phyloP scores from a whole-genome alignment of 1,284 basidiomycete species.

The Takashimella tepidaria region DNA sequence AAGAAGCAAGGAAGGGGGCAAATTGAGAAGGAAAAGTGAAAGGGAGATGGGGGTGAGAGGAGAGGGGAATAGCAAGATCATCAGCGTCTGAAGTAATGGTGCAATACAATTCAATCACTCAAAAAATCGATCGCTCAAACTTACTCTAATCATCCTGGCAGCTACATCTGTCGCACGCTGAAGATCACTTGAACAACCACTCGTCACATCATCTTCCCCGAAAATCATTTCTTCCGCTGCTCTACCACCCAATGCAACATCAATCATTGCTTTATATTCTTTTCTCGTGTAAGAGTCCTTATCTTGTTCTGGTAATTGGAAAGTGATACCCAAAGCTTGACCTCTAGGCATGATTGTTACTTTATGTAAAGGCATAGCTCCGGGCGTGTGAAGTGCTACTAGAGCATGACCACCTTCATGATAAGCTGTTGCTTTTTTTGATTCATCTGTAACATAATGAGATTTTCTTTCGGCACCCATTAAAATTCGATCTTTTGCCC shows the following conservation, averaged over 20 bases:
- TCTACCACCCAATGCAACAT: constrained; percentile 87
- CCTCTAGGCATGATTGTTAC: constrained; percentile 93
- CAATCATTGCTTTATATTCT: constrained; percentile 56
- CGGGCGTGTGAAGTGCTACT: constrained; percentile 81
- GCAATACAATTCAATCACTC: neutral
- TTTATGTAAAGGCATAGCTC: constrained; percentile 91
- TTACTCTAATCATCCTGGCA: constrained; percentile 80
- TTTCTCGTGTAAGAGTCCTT: constrained; percentile 46
- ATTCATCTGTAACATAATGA: constrained; percentile 76
- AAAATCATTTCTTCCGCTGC: constrained; percentile 90
- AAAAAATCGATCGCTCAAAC: constrained; percentile 39
- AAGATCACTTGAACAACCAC: constrained; percentile 85
- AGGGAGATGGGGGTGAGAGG: too few relatives aligned
- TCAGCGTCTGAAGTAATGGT: neutral
- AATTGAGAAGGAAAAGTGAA: too few relatives aligned
- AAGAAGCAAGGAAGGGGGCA: too few relatives aligned
- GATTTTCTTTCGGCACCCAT: constrained; percentile 92
- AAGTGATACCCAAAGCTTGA: constrained; percentile 82
- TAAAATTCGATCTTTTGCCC: constrained; percentile 90
- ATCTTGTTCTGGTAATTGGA: constrained; percentile 79
- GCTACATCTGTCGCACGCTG: constrained; percentile 72
- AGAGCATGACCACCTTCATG: constrained; percentile 95
- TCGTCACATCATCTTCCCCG: constrained; percentile 78
- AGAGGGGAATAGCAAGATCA: too few relatives aligned
- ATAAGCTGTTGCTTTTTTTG: constrained; percentile 83